Base-by-base conservation (phyloP, 2,329 filamentous ascomycete species). In the Ophiosphaerella herpotricha region DNA sequence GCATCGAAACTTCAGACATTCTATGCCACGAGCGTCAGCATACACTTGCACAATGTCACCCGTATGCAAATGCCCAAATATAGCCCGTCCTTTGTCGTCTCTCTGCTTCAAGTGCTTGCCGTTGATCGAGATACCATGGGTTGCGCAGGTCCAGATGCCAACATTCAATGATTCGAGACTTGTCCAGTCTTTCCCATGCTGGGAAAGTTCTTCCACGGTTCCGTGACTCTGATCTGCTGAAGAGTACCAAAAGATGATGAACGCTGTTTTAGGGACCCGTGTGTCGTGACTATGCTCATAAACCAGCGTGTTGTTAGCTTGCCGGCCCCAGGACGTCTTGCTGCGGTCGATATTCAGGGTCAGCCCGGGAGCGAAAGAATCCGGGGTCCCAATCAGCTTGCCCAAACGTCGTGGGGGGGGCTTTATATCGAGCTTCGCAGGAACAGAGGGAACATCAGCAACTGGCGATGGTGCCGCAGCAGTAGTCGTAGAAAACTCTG, bases 61-160 rank as follows among this genome's bases (percentile, higher is more conserved):
- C 31, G 88, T 84, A 67, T 91, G 84, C 12, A 97, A 72, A 47
- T 85, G 84, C 23, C 88, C 85, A 39, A 82, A 90, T 1, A 84
- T 75, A 18, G 75, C 74, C 12, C 77, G 78, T 8, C 79, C 77
- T 8, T 76, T 77, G 0, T 80, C 78, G 23, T 77, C 74, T 2
- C 81, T 79, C 49, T 83, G 79, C 52, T 81, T 81, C 21, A 97
- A 75, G 35, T 79, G 77, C n/a, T 83, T 80, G 24, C 83, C 85
- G 63, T 97, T 97, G 66, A 97, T 80, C 58, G 78, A 81, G 54
- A 97, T 90, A 16, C 90, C 90, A 24, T 80, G 78, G 6, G 85
- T 87, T 4, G 90, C 88, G 61, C 91, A 91, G 3, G 91, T 95
- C 1, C 88, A 87, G 43, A 97, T 85, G 54, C 91, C 88, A 4